Conservation (phyloP, 2,329 filamentous ascomycete species). For the Trichoderma simmonsii region DNA sequence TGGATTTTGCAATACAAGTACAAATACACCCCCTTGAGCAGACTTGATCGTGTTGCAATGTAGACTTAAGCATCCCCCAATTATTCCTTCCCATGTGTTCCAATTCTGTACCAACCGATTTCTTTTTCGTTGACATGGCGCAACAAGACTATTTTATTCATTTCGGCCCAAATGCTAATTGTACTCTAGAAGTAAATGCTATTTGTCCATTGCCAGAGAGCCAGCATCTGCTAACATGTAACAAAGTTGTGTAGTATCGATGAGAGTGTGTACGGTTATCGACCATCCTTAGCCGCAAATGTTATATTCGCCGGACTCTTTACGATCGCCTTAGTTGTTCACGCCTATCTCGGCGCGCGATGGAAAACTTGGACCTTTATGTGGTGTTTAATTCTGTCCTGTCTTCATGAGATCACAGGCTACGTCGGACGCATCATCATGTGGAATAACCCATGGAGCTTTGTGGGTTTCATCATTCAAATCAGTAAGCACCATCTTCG, state of each 20-base stretch:
- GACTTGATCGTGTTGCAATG: not conserved
- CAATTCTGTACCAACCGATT: not conserved
- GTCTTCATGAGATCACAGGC: not conserved
- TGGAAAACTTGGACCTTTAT: not conserved
- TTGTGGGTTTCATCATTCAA: not conserved
- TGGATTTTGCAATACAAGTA: not conserved
- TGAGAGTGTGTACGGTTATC: not conserved
- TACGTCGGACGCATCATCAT: not conserved
- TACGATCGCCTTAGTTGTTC: not conserved
- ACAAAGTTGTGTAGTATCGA: not conserved
- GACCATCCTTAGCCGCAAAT: not conserved
- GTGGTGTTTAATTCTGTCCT: not conserved
- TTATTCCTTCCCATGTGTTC: not conserved
- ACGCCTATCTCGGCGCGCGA: not conserved
- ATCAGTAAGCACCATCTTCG: not conserved
- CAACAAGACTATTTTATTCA: not conserved
- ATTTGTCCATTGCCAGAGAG: not conserved
- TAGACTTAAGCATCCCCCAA: not conserved
- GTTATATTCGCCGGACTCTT: not conserved
- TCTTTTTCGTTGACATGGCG: not conserved
- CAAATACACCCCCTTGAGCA: not conserved
- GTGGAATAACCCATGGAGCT: not conserved
- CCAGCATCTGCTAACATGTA: not conserved
- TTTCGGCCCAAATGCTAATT: not conserved
- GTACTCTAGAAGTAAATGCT: not conserved